Evolutionary conservation across 495 filamentous ascomycete genomes (phyloP).

Genomic region (Neurospora hispaniola): DNA sequence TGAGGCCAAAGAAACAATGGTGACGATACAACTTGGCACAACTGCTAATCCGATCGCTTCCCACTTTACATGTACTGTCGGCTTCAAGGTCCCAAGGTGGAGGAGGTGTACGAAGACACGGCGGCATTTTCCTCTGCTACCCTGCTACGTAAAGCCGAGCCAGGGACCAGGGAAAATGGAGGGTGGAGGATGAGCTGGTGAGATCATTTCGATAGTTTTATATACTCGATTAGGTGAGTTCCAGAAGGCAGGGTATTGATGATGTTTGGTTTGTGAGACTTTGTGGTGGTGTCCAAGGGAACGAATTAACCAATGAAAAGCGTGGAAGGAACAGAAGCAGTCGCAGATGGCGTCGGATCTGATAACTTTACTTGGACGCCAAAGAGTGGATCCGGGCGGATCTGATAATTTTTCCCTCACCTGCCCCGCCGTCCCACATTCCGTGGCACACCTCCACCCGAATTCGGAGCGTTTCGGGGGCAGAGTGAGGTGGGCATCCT

Average conservation of each 20-base stretch:
- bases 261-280: not conserved
- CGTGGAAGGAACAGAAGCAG: too few relatives aligned
- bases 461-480: constrained; percentile 15
- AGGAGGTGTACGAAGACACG: not conserved
- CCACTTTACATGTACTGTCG: not conserved
- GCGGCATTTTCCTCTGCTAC: not conserved
- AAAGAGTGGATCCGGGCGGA: constrained; percentile 13
- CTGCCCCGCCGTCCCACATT: constrained; percentile 2
- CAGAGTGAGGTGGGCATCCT: not conserved
- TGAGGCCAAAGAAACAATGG: not conserved
- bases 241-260: not conserved
- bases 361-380: constrained; percentile 38
- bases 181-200: not conserved
- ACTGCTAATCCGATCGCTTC: not conserved
- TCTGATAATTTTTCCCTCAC: constrained; percentile 27
- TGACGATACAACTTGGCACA: not conserved
- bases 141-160: not conserved
- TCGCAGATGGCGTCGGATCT: constrained; percentile 30
- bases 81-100: not conserved
- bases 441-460: constrained; percentile 12
- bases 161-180: not conserved
- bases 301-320: too few relatives aligned
- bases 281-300: too few relatives aligned
- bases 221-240: not conserved
- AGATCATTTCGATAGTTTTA: not conserved